These are phyloP conservation scores for Theobroma grandiflorum DNA, from an alignment of 441 rosid genomes.

Conservation along the genomic window DNA sequence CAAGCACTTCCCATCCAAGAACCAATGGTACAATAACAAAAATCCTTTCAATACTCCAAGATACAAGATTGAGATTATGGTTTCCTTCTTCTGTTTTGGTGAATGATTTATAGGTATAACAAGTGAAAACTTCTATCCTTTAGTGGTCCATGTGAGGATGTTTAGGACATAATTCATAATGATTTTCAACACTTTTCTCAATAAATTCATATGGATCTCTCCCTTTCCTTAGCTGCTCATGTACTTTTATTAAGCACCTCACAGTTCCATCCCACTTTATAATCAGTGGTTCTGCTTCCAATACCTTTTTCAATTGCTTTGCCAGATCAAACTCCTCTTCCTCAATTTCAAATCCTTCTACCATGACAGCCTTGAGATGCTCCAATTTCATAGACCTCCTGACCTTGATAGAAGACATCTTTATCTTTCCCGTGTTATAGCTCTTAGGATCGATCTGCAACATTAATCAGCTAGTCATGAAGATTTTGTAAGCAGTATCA, in stretches of 20 bases:
- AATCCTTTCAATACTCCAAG: not conserved
- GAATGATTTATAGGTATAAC: not conserved
- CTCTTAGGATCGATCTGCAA: slow-evolving; percentile 15
- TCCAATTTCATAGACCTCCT: not conserved
- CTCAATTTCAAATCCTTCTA: not conserved
- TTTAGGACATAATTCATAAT: not conserved
- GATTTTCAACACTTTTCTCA: not conserved
- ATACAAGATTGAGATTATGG: too few relatives aligned
- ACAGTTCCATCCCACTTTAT: not conserved
- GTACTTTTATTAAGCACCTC: not conserved
- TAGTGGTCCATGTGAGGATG: not conserved
- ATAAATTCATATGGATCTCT: not conserved
- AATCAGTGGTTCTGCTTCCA: not conserved
- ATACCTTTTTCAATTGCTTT: not conserved
- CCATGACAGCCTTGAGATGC: not conserved
- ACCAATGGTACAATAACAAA: not conserved
- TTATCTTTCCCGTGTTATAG: not conserved
- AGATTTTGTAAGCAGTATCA: not conserved
- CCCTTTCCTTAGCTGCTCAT: not conserved
- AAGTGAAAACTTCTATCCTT: not conserved
- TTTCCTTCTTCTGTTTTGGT: too few relatives aligned
- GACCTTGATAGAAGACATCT: too few relatives aligned
- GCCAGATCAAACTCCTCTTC: not conserved
- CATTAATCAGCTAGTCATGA: not conserved
- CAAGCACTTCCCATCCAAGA: not conserved